Percentiles rank a stretch among this genome's conserved stretches.
Conservation (phyloP, 2,329 filamentous ascomycete species). For the Phyllosticta citriasiana region DNA sequence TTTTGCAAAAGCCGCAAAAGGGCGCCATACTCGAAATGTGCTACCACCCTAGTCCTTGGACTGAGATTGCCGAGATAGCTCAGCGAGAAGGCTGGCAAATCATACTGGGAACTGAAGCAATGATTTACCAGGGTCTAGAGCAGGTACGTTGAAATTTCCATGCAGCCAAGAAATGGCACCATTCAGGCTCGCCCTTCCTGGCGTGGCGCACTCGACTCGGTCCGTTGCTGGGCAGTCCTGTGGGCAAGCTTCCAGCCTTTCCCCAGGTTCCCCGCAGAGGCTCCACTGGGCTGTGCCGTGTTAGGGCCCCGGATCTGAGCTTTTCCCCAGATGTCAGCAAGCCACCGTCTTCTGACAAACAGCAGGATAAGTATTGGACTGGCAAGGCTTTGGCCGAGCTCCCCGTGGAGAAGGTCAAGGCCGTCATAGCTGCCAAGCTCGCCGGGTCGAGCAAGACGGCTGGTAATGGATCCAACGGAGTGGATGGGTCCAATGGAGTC, state of each 20-base stretch:
- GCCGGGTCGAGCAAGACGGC: slow-evolving; percentile 4
- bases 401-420: slow-evolving; percentile 51
- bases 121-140: slow-evolving; percentile 69
- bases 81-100: slow-evolving; percentile 59
- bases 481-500: neutral
- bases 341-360: neutral
- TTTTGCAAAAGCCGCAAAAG: slow-evolving; percentile 43
- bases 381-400: slow-evolving; percentile 49
- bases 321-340: slow-evolving; percentile 7
- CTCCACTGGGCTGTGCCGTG: neutral
- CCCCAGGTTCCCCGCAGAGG: neutral
- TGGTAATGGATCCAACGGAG: neutral
- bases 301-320: slow-evolving; percentile 3
- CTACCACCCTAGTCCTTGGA: slow-evolving; percentile 65
- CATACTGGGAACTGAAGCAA: slow-evolving; percentile 63
- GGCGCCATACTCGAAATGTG: slow-evolving; percentile 73
- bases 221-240: neutral
- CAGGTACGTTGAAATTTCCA: slow-evolving; percentile 36
- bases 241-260: neutral
- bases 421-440: slow-evolving; percentile 32
- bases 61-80: slow-evolving; percentile 53
- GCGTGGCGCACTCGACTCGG: neutral
- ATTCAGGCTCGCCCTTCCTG: neutral
- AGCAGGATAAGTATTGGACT: slow-evolving; percentile 47
- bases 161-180: neutral